These are phyloP conservation scores for Chaetoceros muelleri DNA, from an alignment of 108 stramenopile species.

Conservation along the genomic window DNA sequence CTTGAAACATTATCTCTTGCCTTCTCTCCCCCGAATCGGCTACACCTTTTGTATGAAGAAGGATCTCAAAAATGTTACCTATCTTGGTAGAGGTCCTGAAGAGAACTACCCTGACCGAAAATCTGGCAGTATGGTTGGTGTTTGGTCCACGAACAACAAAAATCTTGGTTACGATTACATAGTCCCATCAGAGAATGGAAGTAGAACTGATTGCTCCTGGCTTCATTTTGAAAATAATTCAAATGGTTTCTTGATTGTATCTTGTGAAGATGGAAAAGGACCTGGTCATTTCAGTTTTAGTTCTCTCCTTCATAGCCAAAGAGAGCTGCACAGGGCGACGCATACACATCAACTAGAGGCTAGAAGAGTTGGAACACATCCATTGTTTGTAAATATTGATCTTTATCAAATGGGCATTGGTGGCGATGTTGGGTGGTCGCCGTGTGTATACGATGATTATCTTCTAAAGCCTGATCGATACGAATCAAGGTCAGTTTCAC, in stretches of 20 bases:
- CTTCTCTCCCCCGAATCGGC: constrained; percentile 57
- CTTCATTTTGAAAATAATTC: constrained; percentile 9
- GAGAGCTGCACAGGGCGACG: constrained; percentile 26
- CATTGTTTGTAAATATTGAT: constrained; percentile 36
- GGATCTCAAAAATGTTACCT: constrained; percentile 25
- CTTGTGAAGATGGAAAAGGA: neutral
- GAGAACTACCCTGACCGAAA: constrained; percentile 74
- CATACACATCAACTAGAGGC: constrained; percentile 34
- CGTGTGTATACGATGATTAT: neutral
- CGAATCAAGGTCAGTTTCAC: neutral
- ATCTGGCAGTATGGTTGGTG: constrained; percentile 20
- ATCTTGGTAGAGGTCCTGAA: constrained; percentile 49
- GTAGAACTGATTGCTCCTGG: constrained; percentile 37
- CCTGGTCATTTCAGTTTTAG: constrained; percentile 20
- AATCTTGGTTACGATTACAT: constrained; percentile 38
- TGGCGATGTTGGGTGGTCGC: constrained; percentile 25
- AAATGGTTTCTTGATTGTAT: constrained; percentile 7
- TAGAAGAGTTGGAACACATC: constrained; percentile 18
- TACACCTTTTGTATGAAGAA: constrained; percentile 28
- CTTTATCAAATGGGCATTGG: constrained; percentile 43
- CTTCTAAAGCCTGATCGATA: neutral
- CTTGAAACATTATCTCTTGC: constrained; percentile 4
- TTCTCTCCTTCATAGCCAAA: constrained; percentile 21
- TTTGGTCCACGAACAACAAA: constrained; percentile 21
- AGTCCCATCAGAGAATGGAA: constrained; percentile 42